A percentile compares a stretch with the other conserved stretches of the same genome.
These are phyloP conservation scores for Amanita inopinata DNA, from an alignment of 768 basidiomycete genomes.

Conservation along the genomic window DNA sequence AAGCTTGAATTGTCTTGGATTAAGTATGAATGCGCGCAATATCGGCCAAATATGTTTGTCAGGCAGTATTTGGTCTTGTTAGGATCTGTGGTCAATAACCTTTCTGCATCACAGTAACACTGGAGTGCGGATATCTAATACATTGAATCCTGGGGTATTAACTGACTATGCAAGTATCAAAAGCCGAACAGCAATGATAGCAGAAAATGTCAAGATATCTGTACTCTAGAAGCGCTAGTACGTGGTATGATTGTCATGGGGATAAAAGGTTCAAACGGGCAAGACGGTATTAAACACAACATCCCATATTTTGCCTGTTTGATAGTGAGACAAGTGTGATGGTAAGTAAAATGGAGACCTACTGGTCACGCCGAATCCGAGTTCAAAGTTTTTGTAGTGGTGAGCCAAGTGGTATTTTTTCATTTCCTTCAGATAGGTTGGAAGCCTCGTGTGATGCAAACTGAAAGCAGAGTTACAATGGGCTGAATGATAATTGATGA, in stretches of 20 bases:
- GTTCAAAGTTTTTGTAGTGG: conserved; percentile 97
- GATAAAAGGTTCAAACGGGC: conserved; percentile 32
- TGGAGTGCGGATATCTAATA: no score
- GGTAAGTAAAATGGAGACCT: conserved; percentile 16
- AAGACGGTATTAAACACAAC: conserved; percentile 80
- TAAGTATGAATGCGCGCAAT: no score
- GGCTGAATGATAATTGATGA: conserved; percentile 1
- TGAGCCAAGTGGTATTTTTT: conserved; percentile 98
- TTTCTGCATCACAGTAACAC: no score
- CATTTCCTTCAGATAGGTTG: conserved; percentile 81
- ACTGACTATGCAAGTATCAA: no score
- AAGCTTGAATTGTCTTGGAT: no score
- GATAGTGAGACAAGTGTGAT: neutral
- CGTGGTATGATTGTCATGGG: neutral
- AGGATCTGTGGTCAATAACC: no score
- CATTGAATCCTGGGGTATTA: no score
- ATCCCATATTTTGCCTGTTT: conserved; percentile 86
- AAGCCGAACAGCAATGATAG: no score
- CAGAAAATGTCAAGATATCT: conserved; percentile 1
- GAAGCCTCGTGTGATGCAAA: conserved; percentile 80
- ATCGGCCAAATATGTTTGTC: no score
- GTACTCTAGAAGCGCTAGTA: neutral
- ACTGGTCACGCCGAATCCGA: conserved; percentile 96
- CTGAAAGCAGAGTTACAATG: conserved; percentile 22
- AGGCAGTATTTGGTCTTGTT: no score